Evolutionary conservation across 2,329 filamentous ascomycete genomes (phyloP).

Genomic region (Plenodomus tracheiphilus): DNA sequence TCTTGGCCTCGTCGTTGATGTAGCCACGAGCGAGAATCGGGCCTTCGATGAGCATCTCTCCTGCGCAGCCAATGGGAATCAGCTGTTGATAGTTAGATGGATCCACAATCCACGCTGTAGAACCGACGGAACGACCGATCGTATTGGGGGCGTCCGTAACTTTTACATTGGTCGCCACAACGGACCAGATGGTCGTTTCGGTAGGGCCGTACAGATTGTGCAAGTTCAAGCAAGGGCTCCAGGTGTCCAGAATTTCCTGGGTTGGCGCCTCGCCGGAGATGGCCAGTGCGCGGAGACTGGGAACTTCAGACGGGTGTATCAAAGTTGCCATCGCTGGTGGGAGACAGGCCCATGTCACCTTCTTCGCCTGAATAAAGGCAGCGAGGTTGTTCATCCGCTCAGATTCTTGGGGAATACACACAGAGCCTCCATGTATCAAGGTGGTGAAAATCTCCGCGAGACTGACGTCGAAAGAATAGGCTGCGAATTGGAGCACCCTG

Average conservation of each 20-base stretch:
- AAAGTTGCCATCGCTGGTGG: conserved; percentile 60
- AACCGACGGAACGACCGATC: conserved; percentile 54
- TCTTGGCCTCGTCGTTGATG: conserved; percentile 12
- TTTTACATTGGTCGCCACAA: too few species aligned
- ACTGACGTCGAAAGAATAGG: conserved; percentile 57
- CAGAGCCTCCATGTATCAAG: conserved; percentile 50
- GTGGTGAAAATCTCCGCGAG: conserved; percentile 56
- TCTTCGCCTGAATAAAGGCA: conserved; percentile 33
- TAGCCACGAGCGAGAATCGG: conserved; percentile 44
- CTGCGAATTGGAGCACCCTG: conserved; percentile 12
- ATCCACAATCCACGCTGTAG: conserved; percentile 47
- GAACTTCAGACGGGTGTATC: conserved; percentile 47
- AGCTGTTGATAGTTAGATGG: conserved; percentile 18
- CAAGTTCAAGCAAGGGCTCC: too few species aligned
- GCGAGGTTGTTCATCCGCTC: conserved; percentile 55
- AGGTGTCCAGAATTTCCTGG: too few species aligned
- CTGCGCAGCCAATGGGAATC: conserved; percentile 13
- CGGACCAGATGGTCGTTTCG: neutral
- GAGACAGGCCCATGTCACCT: conserved; percentile 43
- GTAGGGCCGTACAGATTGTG: too few species aligned
- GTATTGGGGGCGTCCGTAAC: too few species aligned
- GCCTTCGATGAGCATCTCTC: conserved; percentile 61
- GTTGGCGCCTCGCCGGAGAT: conserved; percentile 45
- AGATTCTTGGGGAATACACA: conserved; percentile 58
- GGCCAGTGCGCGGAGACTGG: conserved; percentile 45